Conservation (phyloP, 306 rosid genomes). For the Sindora glabra region DNA sequence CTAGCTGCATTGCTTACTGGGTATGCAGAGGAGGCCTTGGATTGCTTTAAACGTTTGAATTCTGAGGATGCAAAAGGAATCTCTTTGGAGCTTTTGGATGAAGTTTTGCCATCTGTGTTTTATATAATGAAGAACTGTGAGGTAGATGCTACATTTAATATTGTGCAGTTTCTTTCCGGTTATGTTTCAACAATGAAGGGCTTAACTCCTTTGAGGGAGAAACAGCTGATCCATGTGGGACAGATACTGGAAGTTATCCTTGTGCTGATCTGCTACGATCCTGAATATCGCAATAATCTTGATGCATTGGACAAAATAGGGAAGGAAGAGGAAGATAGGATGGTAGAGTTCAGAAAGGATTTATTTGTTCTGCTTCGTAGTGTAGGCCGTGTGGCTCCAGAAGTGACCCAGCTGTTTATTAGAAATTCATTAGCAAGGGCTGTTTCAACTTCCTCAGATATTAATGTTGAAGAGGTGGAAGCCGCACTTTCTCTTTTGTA, state of each 20-base stretch:
- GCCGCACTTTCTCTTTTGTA: conserved; percentile 73
- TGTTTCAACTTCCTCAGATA: conserved; percentile 55
- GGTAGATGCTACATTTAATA: conserved; percentile 67
- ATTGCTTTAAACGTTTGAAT: conserved; percentile 73
- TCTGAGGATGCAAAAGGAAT: conserved; percentile 66
- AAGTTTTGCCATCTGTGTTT: conserved; percentile 82
- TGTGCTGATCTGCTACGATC: conserved; percentile 66
- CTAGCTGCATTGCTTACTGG: conserved; percentile 73
- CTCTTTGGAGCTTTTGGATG: conserved; percentile 68
- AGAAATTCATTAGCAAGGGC: conserved; percentile 59
- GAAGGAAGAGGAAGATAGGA: conserved; percentile 85
- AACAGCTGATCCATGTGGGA: conserved; percentile 66
- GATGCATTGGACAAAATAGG: conserved; percentile 79
- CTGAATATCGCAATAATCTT: conserved; percentile 57
- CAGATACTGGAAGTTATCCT: conserved; percentile 81
- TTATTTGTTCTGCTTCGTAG: conserved; percentile 60
- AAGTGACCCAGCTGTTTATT: conserved; percentile 64
- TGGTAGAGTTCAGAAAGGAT: conserved; percentile 85
- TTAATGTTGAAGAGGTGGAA: conserved; percentile 88
- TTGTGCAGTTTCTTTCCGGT: conserved; percentile 74
- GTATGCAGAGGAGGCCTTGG: conserved; percentile 73
- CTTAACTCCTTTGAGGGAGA: conserved; percentile 61
- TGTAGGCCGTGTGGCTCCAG: conserved; percentile 59
- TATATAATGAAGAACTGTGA: conserved; percentile 70
- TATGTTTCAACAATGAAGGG: conserved; percentile 71